Evolutionary conservation across 2,329 filamentous ascomycete species (phyloP), one percentile per base, ranked within the genome.

Genomic region (Dissoconium aciculare): DNA sequence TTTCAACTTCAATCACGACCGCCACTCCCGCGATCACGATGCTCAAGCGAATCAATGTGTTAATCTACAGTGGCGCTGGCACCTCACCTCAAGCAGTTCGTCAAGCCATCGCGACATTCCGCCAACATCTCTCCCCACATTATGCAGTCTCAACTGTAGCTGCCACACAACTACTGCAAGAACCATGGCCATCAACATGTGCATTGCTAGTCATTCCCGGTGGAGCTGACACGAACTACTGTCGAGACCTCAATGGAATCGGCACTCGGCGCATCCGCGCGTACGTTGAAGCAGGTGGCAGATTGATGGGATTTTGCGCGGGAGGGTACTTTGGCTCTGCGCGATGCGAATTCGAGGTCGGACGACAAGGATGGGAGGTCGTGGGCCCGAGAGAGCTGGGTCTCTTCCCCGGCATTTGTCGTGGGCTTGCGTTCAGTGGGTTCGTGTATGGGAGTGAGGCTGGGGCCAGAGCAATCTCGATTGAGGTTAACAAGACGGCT

Each of bases 141-240:
- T 95, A 98, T 60, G 89, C 87, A 36, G 83, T 98, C 40, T 85
- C 85, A 40, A 78, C 84, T 32, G 69, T 95, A 39, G 77, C 71
- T 15, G 78, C 84, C 35, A 66, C 76, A 5, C 73, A 78, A 41
- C 63, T 98, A 34, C 64, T 93, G 49, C 84, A 85, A 42, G 89
- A 98, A 54, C 89, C 89, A 9, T 98, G 89, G 89, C 68, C 74
- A 1, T 62, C 78, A 3, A 78, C 82, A 2, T 95, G 87, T 53
- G 83, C 84, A 0, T 67, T 95, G 6, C 68, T 98, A 5, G 85
- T 95, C 2, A 73, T 98, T 31, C 89, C 89, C 1, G 89, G 89
- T 13, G 89, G 89, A 17, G 87, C 82, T n/a, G 89, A 98, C 51
- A 65, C 91, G 30, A 82, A 79, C 29, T 98, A 94, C 56, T 92